phyloP scores from a whole-genome alignment of 1,284 basidiomycete species.

The Cryptococcus neoformans region DNA sequence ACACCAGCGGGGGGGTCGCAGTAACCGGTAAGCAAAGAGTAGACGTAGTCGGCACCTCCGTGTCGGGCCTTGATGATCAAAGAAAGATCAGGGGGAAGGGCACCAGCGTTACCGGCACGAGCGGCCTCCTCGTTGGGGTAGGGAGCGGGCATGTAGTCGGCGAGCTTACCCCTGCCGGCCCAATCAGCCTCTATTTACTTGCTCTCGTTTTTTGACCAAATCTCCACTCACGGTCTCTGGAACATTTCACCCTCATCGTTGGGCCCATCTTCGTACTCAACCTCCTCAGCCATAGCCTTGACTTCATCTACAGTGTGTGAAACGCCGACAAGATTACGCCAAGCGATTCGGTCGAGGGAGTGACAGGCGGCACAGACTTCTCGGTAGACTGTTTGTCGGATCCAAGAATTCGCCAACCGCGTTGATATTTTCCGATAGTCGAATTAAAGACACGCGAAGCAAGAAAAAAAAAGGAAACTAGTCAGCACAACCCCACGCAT shows the following conservation, averaged over 20 bases:
- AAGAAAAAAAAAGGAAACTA: not conserved
- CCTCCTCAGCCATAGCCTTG: conserved; percentile 90
- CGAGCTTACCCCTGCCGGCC: conserved; percentile 50
- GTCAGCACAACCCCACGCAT: not conserved
- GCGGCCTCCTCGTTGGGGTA: conserved; percentile 99
- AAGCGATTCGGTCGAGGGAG: conserved; percentile 98
- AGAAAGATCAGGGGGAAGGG: conserved; percentile 94
- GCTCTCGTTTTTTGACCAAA: not conserved
- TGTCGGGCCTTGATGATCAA: conserved; percentile 99
- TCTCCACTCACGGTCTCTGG: conserved; percentile 74
- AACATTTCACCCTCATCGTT: conserved; percentile 98
- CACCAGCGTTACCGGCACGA: conserved; percentile 83
- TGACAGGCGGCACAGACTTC: conserved; percentile 99
- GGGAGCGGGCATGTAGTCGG: conserved; percentile 93
- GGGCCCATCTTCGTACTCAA: conserved; percentile 96
- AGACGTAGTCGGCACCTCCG: conserved; percentile 94
- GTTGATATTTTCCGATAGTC: not conserved
- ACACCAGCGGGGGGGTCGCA: conserved; percentile 96
- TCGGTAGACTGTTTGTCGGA: conserved; percentile 70
- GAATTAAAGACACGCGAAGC: not conserved
- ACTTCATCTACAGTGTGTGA: conserved; percentile 93
- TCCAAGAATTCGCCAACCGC: not conserved
- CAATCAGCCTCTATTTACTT: not conserved
- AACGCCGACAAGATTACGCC: conserved; percentile 98
- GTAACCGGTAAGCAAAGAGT: conserved; percentile 96